phyloP scores from a whole-genome alignment of 306 rosid genomes.

The Luffa aegyptiaca region DNA sequence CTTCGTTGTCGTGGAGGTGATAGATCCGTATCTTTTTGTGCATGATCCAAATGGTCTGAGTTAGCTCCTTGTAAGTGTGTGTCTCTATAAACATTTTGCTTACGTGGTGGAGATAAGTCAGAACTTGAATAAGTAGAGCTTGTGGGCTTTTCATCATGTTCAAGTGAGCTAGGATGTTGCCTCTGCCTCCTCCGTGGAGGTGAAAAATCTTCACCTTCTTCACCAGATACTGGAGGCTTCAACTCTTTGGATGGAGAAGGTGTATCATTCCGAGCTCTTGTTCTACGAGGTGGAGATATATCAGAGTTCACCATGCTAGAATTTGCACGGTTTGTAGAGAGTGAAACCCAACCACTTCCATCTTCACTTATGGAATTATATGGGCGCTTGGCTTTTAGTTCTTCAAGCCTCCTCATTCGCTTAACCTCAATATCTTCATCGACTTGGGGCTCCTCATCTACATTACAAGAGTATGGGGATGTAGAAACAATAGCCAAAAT shows the following conservation, averaged over 20 bases:
- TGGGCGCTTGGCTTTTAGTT: conserved; percentile 49
- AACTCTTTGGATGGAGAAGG: conserved; percentile 43
- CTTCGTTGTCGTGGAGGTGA: conserved; percentile 35
- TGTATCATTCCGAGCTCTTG: conserved; percentile 41
- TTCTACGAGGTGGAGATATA: conserved; percentile 57
- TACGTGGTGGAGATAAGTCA: conserved; percentile 35
- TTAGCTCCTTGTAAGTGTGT: conserved; percentile 44
- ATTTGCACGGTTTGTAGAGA: conserved; percentile 28
- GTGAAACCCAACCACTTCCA: conserved; percentile 94
- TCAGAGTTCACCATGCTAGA: conserved; percentile 23
- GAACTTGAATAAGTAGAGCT: conserved; percentile 8
- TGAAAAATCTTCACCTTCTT: conserved; percentile 38
- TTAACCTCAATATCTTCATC: conserved; percentile 86
- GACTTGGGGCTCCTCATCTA: conserved; percentile 60
- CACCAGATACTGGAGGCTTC: conserved; percentile 17
- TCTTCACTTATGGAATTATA: conserved; percentile 68
- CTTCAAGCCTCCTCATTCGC: conserved; percentile 79
- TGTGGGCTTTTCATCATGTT: conserved; percentile 12
- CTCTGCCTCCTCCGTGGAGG: conserved; percentile 24
- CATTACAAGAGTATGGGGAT: neutral
- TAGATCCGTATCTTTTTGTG: conserved; percentile 29
- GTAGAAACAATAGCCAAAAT: neutral
- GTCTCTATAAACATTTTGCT: conserved; percentile 29
- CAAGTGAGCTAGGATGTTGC: conserved; percentile 42
- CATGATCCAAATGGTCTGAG: conserved; percentile 11